Conservation (phyloP, 1,284 basidiomycete genomes). For the Austroboletus olivaceoglutinosus region DNA sequence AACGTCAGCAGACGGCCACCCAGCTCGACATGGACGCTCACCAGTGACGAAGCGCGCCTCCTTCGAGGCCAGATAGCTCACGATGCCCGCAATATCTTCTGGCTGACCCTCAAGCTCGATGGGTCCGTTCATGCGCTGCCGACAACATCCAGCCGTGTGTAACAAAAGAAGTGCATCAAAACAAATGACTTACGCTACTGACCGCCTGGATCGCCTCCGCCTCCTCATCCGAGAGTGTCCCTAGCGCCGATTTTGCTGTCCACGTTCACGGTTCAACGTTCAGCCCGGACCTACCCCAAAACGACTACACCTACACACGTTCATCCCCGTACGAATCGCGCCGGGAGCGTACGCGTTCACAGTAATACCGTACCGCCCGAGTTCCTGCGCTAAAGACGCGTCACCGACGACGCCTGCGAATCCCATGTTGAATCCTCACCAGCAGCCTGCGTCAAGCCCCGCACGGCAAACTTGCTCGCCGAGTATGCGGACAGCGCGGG, state of each 20-base stretch:
- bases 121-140: constrained; percentile 3
- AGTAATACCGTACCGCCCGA: not conserved
- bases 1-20: not conserved
- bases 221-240: not conserved
- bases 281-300: not conserved
- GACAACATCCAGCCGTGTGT: not conserved
- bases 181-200: not conserved
- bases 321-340: not conserved
- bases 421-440: too few relatives aligned
- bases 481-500: constrained; percentile 13
- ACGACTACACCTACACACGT: not conserved
- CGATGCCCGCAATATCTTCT: constrained; percentile 26
- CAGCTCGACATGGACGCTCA: not conserved
- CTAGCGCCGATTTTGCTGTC: not conserved
- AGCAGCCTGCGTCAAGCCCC: constrained; percentile 27
- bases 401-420: too few relatives aligned
- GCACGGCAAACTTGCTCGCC: constrained; percentile 33
- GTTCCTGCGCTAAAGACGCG: not conserved
- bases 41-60: constrained; percentile 30
- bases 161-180: not conserved
- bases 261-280: not conserved
- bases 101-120: constrained; percentile 15
- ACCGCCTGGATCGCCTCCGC: not conserved
- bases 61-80: constrained; percentile 26
- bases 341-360: not conserved